Evolutionary conservation across 1,139 yeast genomes (phyloP), one percentile per base, ranked within the genome.

Genomic region (Suhomyces chickasaworum): DNA sequence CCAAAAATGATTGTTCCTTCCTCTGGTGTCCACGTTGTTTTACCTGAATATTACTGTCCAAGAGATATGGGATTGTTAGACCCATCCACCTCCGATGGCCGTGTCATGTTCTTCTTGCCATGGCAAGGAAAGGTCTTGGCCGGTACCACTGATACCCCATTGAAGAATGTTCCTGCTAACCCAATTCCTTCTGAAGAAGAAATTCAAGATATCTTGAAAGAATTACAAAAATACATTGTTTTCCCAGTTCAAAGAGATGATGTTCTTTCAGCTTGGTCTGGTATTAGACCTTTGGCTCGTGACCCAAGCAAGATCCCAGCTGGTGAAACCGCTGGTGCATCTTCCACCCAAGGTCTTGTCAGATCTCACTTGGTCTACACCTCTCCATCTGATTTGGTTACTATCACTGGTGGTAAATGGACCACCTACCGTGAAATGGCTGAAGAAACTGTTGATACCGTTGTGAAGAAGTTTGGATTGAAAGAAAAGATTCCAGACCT

Each of bases 391-490:
- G 95, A 93, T 20, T 78, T 91, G 57, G 77, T 91, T 42, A 91
- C 98, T 41, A 87, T 91, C 58, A 86, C 96, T 23, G 98, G 98
- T 61, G 98, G 98, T 68, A 91, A 91, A 71, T 91, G 98, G 98
- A 91, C 98, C 47, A 91, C 98, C 35, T 91, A 90, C 74, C 81
- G 98, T 73, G 96, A 89, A 73, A 91, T 91, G 98, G 97, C 98
- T 31, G 84, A 90, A 71, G 97, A 91, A 72, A 89, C 97, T 41
- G 85, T 91, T 43, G 86, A 89, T 66, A 83, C 82, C 56, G 81
- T 89, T 49, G 77, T 89, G 46, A 76, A 80, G 60, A 68, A 75
- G 45, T 77, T 73, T 54, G 65, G 67, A 43, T 76, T 80, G 46
- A 65, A 64, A 39, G 66, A 63, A 38, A 68, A 64, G 53, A 54